phyloP scores from a whole-genome alignment of 345 rosid genomes.

The Brassica incana region DNA sequence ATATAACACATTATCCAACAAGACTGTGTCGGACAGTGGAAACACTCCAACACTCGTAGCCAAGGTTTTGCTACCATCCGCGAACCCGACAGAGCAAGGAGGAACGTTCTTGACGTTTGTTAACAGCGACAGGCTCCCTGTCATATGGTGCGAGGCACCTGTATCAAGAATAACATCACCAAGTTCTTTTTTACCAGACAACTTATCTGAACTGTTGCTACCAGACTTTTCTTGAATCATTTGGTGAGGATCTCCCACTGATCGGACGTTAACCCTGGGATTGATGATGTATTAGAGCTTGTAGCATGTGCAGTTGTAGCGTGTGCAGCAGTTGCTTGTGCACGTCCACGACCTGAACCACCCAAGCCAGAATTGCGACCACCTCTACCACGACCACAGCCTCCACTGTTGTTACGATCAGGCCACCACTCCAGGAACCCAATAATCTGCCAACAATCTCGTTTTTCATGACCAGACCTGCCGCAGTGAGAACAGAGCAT shows the following conservation, averaged over 20 bases:
- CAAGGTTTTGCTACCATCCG: neutral
- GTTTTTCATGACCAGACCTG: neutral
- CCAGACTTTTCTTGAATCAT: neutral
- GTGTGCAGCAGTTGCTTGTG: neutral
- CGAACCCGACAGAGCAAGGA: neutral
- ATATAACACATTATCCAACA: neutral
- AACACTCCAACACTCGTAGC: neutral
- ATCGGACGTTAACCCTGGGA: neutral
- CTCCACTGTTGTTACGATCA: neutral
- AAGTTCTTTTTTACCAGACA: neutral
- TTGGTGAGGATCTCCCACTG: neutral
- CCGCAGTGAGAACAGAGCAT: neutral
- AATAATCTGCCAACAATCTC: neutral
- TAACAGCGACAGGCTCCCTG: neutral
- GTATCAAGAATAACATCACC: neutral
- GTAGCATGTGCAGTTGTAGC: neutral
- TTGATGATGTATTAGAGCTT: neutral
- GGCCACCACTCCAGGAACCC: neutral
- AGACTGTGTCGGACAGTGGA: neutral
- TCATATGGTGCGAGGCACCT: neutral
- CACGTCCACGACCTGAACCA: neutral
- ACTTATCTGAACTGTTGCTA: neutral
- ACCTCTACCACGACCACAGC: neutral
- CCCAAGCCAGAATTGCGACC: neutral
- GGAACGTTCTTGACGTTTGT: neutral